Evolutionary conservation across 768 basidiomycete species (phyloP), one percentile per base, ranked within the genome.

Genomic region (Lactarius vividus): DNA sequence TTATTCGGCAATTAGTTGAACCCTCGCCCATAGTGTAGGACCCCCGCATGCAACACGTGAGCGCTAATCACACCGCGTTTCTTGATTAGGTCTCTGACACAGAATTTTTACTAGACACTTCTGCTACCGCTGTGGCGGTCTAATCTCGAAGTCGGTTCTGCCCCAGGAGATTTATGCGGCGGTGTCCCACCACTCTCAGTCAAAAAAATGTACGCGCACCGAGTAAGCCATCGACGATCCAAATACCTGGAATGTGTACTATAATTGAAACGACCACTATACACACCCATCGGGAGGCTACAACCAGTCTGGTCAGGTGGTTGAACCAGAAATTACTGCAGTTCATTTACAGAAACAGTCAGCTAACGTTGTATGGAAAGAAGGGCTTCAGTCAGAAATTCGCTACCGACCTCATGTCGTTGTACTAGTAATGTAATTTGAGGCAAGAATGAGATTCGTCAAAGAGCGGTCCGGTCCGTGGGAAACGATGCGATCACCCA

Each of bases 41-140:
- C 83, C 1, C 83, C 84, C 2, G 83, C 81, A 20, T 87, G 85
- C 73, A 85, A 85, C 68, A 79, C 81, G 73, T 74, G 59, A 52
- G 73, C 60, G 15, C 29, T 15, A 8, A 16, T 57, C 28, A 3
- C 4, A n/a, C n/a, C 44, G 2, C 23, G 3, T 23, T 33, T 16
- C 5, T 58, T 31, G 9, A 52, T 20, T 15, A 9, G 7, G 42
- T 54, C 59, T 59, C 53, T 64, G 57, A 66, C 8, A 4, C 7
- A 35, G 57, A 20, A 23, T 29, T 54, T 29, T 18, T 28, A 13
- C 33, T 28, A 74, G 74, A 69, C 84, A 85, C 66, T 85, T 85
- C 69, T 85, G 84, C 69, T 85, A 85, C 63, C 31, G 72, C 20
- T 85, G 84, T 61, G 84, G 84, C 11, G 72, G 72, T 16, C 70